Evolutionary conservation across 352 stramenopile genomes (phyloP).

Genomic region (Phytophthora citrophthora): DNA sequence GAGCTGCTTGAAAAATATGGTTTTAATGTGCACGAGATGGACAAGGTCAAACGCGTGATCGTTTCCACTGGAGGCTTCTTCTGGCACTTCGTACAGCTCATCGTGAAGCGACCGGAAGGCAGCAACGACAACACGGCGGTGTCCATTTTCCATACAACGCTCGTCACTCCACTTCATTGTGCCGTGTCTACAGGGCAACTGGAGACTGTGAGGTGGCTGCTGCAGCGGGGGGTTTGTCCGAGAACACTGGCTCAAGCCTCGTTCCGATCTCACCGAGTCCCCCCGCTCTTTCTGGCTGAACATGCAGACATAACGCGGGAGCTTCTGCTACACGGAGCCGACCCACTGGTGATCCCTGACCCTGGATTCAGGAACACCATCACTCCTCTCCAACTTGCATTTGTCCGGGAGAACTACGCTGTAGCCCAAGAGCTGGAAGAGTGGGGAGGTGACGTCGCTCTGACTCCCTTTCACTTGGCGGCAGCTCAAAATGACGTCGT

Average conservation of each 20-base stretch:
- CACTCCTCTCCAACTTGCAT: slow-evolving; percentile 69
- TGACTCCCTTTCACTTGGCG: slow-evolving; percentile 70
- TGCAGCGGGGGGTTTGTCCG: slow-evolving; percentile 46
- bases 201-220: slow-evolving; percentile 65
- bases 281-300: slow-evolving; percentile 73
- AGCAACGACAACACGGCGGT: slow-evolving; percentile 34
- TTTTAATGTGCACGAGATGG: slow-evolving; percentile 56
- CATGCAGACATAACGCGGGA: slow-evolving; percentile 57
- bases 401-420: slow-evolving; percentile 68
- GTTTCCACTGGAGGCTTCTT: slow-evolving; percentile 75
- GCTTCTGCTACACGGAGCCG: slow-evolving; percentile 55
- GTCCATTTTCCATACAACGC: slow-evolving; percentile 54
- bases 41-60: slow-evolving; percentile 72
- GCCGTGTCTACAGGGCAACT: slow-evolving; percentile 20
- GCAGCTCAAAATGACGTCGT: slow-evolving; percentile 59
- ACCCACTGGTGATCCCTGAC: slow-evolving; percentile 65
- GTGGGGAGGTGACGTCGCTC: slow-evolving; percentile 68
- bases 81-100: slow-evolving; percentile 63
- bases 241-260: slow-evolving; percentile 51
- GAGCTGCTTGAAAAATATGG: slow-evolving; percentile 51
- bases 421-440: slow-evolving; percentile 76
- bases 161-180: slow-evolving; percentile 51
- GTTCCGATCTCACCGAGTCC: slow-evolving; percentile 60
- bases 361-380: slow-evolving; percentile 76
- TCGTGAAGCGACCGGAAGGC: slow-evolving; percentile 40